Evolutionary conservation across 768 basidiomycete genomes (phyloP).

Genomic region (Xerocomellus amylosporus): DNA sequence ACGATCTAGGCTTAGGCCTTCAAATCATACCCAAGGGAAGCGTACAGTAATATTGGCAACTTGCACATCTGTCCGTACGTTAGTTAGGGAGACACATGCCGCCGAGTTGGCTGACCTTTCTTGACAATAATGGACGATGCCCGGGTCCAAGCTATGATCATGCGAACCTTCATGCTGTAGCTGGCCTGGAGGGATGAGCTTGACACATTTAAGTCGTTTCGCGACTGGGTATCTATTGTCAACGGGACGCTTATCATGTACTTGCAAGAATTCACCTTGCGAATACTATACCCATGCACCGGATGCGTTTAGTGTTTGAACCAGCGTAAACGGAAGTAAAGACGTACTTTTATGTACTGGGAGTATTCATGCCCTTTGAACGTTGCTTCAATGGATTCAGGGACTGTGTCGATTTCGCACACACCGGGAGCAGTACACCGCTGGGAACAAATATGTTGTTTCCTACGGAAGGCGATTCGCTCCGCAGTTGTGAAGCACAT

Average conservation of each 20-base stretch:
- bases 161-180: constrained; percentile 47
- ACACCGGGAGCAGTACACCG: constrained; percentile 47
- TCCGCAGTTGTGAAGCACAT: constrained; percentile 1
- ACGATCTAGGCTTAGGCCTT: neutral
- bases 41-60: constrained; percentile 58
- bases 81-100: neutral
- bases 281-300: constrained; percentile 40
- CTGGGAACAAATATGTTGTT: constrained; percentile 50
- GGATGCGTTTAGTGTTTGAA: neutral
- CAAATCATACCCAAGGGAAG: constrained; percentile 44
- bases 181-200: constrained; percentile 42
- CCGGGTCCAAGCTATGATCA: constrained; percentile 42
- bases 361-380: constrained; percentile 63
- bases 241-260: neutral
- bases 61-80: constrained; percentile 40
- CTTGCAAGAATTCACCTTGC: constrained; percentile 38
- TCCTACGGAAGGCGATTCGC: neutral
- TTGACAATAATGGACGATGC: constrained; percentile 53
- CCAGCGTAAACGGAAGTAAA: neutral
- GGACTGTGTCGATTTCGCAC: constrained; percentile 56
- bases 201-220: constrained; percentile 50
- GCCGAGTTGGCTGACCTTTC: constrained; percentile 32
- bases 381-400: constrained; percentile 56
- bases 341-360: constrained; percentile 56
- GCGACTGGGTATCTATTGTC: constrained; percentile 33